These are phyloP conservation scores for Microstroma glucosiphilum DNA, from an alignment of 1,284 basidiomycete genomes.

Conservation along the genomic window DNA sequence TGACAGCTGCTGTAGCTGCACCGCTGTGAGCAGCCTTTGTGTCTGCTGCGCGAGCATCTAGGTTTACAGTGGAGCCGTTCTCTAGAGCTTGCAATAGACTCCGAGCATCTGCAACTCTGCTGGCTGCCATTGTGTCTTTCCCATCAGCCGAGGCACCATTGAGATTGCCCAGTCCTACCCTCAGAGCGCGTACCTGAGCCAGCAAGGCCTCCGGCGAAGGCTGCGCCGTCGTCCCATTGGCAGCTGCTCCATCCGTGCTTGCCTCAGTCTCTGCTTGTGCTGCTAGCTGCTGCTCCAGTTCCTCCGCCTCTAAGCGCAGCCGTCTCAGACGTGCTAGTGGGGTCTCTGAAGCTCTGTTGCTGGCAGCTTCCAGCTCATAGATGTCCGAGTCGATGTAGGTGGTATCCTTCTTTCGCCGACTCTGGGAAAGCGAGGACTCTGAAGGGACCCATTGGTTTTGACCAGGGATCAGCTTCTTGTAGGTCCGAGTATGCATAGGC, in stretches of 20 bases:
- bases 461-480: neutral
- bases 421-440: neutral
- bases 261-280: conserved; percentile 6
- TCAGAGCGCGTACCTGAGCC: conserved; percentile 33
- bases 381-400: conserved; percentile 14
- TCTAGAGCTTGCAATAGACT: neutral
- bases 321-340: conserved; percentile 52
- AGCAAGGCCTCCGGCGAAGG: conserved; percentile 17
- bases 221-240: conserved; percentile 20
- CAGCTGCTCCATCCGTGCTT: neutral
- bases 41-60: conserved; percentile 57
- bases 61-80: conserved; percentile 56
- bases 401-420: neutral
- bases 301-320: conserved; percentile 53
- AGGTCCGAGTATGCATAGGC: neutral
- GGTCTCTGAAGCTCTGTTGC: conserved; percentile 40
- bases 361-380: conserved; percentile 11
- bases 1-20: conserved; percentile 55
- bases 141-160: conserved; percentile 12
- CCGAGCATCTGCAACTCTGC: conserved; percentile 13
- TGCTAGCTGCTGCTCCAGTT: conserved; percentile 53
- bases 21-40: too few relatives aligned
- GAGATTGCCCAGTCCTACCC: conserved; percentile 12
- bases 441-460: conserved; percentile 11
- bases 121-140: conserved; percentile 8